phyloP scores from a whole-genome alignment of 345 rosid genomes.

The Brassica rapa region DNA sequence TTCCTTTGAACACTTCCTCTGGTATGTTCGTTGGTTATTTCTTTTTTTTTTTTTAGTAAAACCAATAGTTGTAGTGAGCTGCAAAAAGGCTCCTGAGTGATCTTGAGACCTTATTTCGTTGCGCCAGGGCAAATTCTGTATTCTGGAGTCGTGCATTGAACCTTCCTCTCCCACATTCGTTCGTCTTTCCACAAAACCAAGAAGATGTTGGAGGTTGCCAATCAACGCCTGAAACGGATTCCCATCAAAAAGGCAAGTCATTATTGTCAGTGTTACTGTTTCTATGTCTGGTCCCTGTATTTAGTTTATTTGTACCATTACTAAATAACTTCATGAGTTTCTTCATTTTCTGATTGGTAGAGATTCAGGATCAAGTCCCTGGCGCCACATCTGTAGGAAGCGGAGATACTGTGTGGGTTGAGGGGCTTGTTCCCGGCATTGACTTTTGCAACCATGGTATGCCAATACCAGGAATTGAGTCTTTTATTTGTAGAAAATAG shows the following conservation, averaged over 20 bases:
- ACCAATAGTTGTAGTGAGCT: background rate
- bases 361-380: slow-evolving; percentile 34
- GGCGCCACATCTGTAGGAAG: slow-evolving; percentile 44
- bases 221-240: slow-evolving; percentile 26
- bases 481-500: background rate
- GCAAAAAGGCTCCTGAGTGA: slow-evolving; percentile 13
- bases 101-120: slow-evolving; percentile 7
- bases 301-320: slow-evolving; percentile 11
- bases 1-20: slow-evolving; percentile 80
- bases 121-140: slow-evolving; percentile 84
- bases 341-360: slow-evolving; percentile 40
- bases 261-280: background rate
- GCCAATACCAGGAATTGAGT: background rate
- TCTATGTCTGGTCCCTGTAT: background rate
- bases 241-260: slow-evolving; percentile 42
- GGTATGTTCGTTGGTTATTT: slow-evolving; percentile 51
- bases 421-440: slow-evolving; percentile 97
- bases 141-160: slow-evolving; percentile 97
- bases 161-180: slow-evolving; percentile 86
- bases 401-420: slow-evolving; percentile 82
- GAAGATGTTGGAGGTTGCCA: slow-evolving; percentile 39
- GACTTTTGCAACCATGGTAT: slow-evolving; percentile 98
- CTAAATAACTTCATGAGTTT: slow-evolving; percentile 10
- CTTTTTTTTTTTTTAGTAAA: background rate
- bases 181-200: slow-evolving; percentile 71